Conservation (phyloP, 768 basidiomycete genomes). For the Pleurotus cornucopiae region DNA sequence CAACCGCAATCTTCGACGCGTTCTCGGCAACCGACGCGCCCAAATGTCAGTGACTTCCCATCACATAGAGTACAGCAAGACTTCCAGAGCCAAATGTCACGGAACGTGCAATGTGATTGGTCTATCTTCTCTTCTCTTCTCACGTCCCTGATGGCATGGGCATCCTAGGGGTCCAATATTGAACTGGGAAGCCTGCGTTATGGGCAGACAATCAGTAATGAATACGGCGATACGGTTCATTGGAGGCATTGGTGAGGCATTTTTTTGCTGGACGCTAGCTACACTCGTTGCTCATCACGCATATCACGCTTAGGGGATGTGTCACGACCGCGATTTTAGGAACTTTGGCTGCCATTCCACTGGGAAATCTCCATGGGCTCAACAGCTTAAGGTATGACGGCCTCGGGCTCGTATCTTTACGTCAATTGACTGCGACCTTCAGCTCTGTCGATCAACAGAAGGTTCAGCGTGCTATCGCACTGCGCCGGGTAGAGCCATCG, state of each 20-base stretch:
- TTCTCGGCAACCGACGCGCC: background rate
- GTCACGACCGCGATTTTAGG: constrained; percentile 56
- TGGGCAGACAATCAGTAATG: constrained; percentile 39
- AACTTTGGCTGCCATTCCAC: constrained; percentile 37
- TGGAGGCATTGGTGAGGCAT: constrained; percentile 72
- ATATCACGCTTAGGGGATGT: constrained; percentile 52
- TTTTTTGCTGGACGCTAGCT: background rate
- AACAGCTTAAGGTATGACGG: constrained; percentile 40
- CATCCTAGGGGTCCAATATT: constrained; percentile 39
- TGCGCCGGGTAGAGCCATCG: constrained; percentile 47
- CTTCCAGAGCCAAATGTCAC: constrained; percentile 63
- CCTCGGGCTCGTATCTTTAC: background rate
- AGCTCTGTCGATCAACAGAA: constrained; percentile 62
- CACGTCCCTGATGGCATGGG: background rate
- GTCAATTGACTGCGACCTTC: background rate
- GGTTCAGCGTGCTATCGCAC: constrained; percentile 54
- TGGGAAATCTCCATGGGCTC: constrained; percentile 49
- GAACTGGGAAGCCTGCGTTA: constrained; percentile 62
- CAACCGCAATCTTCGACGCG: too few species aligned
- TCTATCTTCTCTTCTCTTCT: constrained; percentile 1
- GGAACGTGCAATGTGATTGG: constrained; percentile 52
- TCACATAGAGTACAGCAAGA: constrained; percentile 57
- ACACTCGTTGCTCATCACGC: background rate
- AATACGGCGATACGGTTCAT: constrained; percentile 59
- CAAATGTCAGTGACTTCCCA: constrained; percentile 9